phyloP scores from a whole-genome alignment of 805 yeast genomes.

The Schwanniomyces pseudopolymorphus region DNA sequence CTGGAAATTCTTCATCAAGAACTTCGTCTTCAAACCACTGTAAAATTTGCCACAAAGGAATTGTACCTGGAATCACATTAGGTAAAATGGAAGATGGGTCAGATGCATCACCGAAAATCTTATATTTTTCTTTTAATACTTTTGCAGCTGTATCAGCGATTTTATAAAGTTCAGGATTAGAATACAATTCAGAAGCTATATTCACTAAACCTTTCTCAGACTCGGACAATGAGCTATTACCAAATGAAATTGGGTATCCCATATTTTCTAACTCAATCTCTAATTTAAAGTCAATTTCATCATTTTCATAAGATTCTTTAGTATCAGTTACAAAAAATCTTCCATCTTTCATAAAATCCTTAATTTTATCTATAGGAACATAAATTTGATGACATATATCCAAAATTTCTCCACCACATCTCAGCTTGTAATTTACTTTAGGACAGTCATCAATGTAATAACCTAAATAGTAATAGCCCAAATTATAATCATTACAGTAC shows the following conservation, averaged over 20 bases:
- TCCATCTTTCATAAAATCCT: conserved; percentile 26
- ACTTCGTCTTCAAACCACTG: conserved; percentile 29
- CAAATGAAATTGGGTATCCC: conserved; percentile 12
- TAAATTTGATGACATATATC: conserved; percentile 53
- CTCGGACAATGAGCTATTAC: conserved; percentile 5
- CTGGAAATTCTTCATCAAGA: conserved; percentile 16
- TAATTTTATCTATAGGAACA: conserved; percentile 35
- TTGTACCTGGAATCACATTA: conserved; percentile 48
- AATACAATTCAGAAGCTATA: conserved; percentile 19
- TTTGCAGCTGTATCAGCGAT: conserved; percentile 17
- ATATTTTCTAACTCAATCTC: conserved; percentile 13
- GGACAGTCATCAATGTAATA: conserved; percentile 75
- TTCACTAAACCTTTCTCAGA: conserved; percentile 9
- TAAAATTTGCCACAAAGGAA: conserved; percentile 48
- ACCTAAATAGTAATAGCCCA: conserved; percentile 72
- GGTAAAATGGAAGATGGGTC: conserved; percentile 25
- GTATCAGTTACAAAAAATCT: conserved; percentile 28
- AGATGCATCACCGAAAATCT: conserved; percentile 2
- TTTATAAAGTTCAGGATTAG: conserved; percentile 10
- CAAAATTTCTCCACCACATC: conserved; percentile 73
- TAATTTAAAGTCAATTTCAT: not conserved
- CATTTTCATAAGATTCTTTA: not conserved
- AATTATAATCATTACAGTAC: conserved; percentile 45
- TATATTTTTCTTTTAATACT: conserved; percentile 12
- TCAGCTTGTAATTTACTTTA: conserved; percentile 79